Evolutionary conservation across 441 rosid genomes (phyloP).

Genomic region (Corymbia citriodora): DNA sequence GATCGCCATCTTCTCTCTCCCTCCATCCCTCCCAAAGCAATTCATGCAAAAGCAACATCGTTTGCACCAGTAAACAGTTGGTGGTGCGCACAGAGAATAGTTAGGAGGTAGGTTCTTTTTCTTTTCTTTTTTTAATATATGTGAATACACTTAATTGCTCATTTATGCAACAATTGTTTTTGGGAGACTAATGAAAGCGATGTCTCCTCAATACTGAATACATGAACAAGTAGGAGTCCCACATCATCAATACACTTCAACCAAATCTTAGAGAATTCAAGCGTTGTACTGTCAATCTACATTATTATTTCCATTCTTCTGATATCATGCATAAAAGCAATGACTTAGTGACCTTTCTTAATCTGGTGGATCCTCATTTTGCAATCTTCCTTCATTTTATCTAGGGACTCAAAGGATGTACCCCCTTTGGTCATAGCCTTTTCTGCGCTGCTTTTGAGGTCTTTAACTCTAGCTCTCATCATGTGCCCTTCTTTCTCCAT

Average conservation of each 20-base stretch:
- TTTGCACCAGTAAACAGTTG: neutral
- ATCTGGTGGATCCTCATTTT: neutral
- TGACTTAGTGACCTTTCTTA: neutral
- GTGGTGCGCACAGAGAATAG: neutral
- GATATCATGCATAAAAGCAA: neutral
- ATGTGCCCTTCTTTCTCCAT: slow-evolving; percentile 16
- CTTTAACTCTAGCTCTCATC: slow-evolving; percentile 22
- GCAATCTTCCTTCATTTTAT: neutral
- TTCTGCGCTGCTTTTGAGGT: slow-evolving; percentile 21
- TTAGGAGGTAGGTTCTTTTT: neutral
- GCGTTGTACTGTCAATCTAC: neutral
- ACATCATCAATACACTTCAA: neutral
- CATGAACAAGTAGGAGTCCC: neutral
- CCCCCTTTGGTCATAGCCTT: slow-evolving; percentile 11
- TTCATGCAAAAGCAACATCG: neutral
- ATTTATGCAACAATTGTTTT: neutral
- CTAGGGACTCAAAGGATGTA: neutral
- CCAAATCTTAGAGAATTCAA: neutral
- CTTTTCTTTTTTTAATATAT: neutral
- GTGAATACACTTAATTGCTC: neutral
- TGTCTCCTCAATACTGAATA: neutral
- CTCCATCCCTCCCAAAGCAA: neutral
- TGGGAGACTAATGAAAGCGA: neutral
- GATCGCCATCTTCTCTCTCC: no score
- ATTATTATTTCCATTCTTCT: neutral